Percentiles rank a stretch among this genome's conserved stretches.
These are phyloP conservation scores for Scutellospora calospora DNA, from an alignment of 371 early-diverging fungal genomes.

Conservation along the genomic window DNA sequence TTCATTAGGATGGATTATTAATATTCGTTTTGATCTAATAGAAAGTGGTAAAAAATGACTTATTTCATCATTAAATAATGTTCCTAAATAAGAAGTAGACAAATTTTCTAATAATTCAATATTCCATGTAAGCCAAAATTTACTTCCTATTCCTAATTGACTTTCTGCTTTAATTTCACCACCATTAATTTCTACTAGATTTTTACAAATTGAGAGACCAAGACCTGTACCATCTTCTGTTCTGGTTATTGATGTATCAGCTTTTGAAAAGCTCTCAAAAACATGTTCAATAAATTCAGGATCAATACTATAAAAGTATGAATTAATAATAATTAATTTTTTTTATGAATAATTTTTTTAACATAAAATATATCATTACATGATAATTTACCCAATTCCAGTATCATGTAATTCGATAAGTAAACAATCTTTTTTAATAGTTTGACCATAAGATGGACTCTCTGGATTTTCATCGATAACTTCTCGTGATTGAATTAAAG, in stretches of 20 bases:
- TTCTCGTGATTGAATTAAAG: neutral
- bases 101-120: constrained; percentile 25
- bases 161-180: constrained; percentile 50
- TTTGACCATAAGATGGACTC: too few relatives aligned
- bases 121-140: constrained; percentile 55
- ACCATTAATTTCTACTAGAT: constrained; percentile 53
- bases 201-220: constrained; percentile 55
- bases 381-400: constrained; percentile 38
- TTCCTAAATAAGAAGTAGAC: neutral
- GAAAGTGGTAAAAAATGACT: neutral
- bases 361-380: neutral
- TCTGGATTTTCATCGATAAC: neutral
- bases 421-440: neutral
- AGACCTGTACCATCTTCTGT: constrained; percentile 55
- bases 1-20: constrained; percentile 45
- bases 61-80: neutral
- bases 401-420: constrained; percentile 43
- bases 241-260: constrained; percentile 53
- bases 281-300: constrained; percentile 54
- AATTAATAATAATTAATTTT: too few relatives aligned
- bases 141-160: constrained; percentile 51
- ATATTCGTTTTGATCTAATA: neutral
- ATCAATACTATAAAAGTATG: constrained; percentile 47
- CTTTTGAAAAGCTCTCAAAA: constrained; percentile 56
- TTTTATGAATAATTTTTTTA: too few relatives aligned